Conservation (phyloP, 2,329 filamentous ascomycete species). For the Plenodomus biglobosus region DNA sequence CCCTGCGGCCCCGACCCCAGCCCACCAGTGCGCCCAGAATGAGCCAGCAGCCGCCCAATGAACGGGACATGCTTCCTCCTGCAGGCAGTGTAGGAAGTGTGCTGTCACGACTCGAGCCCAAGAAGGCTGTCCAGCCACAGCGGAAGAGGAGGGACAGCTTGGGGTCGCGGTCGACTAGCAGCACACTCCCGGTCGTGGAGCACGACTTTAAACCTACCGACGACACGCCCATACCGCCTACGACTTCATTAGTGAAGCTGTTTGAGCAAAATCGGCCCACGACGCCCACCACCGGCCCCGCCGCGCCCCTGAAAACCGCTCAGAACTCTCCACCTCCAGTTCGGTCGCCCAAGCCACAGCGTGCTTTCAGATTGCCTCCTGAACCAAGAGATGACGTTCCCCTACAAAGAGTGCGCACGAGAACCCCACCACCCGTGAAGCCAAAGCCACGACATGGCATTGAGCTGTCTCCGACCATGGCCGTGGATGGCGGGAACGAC, state of each 20-base stretch:
- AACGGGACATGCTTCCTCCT: slow-evolving; percentile 35
- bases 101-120: slow-evolving; percentile 34
- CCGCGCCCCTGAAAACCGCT: slow-evolving; percentile 21
- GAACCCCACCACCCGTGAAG: slow-evolving; percentile 30
- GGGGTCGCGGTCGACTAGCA: slow-evolving; percentile 16
- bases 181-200: slow-evolving; percentile 5
- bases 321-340: slow-evolving; percentile 38
- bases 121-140: slow-evolving; percentile 13
- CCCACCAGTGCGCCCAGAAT: slow-evolving; percentile 12
- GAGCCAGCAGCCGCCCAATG: slow-evolving; percentile 27
- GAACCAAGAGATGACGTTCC: slow-evolving; percentile 24
- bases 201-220: slow-evolving; percentile 49
- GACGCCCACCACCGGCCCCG: slow-evolving; percentile 16
- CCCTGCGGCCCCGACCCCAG: slow-evolving; percentile 36
- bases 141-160: slow-evolving; percentile 19
- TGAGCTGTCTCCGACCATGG: slow-evolving; percentile 14
- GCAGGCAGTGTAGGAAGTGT: slow-evolving; percentile 39
- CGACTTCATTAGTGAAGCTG: slow-evolving; percentile 66
- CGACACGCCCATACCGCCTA: slow-evolving; percentile 62
- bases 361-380: slow-evolving; percentile 34
- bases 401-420: slow-evolving; percentile 22
- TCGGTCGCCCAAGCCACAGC: slow-evolving; percentile 47
- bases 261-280: slow-evolving; percentile 59
- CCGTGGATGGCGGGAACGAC: slow-evolving; percentile 17
- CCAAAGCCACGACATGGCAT: slow-evolving; percentile 21